Evolutionary conservation across 441 rosid genomes (phyloP).

Genomic region (Bocquillonia castaneifolia): DNA sequence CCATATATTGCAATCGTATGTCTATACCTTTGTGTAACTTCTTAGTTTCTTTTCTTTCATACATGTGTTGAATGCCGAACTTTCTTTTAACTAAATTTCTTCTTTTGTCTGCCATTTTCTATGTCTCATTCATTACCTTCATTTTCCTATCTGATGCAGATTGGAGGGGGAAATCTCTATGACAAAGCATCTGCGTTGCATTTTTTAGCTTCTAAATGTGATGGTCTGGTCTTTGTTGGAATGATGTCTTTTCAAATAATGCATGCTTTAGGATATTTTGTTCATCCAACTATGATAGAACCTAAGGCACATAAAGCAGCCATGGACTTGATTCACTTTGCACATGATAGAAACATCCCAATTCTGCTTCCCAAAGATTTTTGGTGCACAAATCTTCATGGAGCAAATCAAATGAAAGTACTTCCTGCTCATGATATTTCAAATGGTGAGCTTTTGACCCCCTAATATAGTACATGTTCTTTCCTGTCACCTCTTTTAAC

Average conservation of each 20-base stretch:
- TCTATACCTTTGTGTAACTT: constrained; percentile 15
- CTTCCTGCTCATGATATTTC: constrained; percentile 40
- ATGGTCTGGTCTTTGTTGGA: constrained; percentile 58
- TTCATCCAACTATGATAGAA: constrained; percentile 46
- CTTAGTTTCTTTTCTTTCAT: background rate
- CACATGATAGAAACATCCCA: constrained; percentile 36
- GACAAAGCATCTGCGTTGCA: constrained; percentile 54
- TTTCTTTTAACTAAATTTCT: background rate
- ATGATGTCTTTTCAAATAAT: constrained; percentile 63
- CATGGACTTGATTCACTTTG: constrained; percentile 41
- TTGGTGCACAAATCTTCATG: constrained; percentile 41
- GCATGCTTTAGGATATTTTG: constrained; percentile 46
- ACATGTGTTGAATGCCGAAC: background rate
- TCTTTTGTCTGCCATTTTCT: background rate
- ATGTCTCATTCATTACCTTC: constrained; percentile 23
- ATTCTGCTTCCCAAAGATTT: constrained; percentile 54
- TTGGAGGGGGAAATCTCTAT: constrained; percentile 63
- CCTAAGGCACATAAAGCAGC: constrained; percentile 45
- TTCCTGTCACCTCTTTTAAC: background rate
- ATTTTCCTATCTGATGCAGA: constrained; percentile 35
- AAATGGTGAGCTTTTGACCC: constrained; percentile 40
- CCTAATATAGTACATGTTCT: background rate
- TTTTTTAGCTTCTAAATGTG: constrained; percentile 59
- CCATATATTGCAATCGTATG: constrained; percentile 65
- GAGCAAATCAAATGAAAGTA: constrained; percentile 35